Evolutionary conservation across 2,329 filamentous ascomycete species (phyloP), one percentile per base, ranked within the genome.

Genomic region (Acephala macrosclerotiorum): DNA sequence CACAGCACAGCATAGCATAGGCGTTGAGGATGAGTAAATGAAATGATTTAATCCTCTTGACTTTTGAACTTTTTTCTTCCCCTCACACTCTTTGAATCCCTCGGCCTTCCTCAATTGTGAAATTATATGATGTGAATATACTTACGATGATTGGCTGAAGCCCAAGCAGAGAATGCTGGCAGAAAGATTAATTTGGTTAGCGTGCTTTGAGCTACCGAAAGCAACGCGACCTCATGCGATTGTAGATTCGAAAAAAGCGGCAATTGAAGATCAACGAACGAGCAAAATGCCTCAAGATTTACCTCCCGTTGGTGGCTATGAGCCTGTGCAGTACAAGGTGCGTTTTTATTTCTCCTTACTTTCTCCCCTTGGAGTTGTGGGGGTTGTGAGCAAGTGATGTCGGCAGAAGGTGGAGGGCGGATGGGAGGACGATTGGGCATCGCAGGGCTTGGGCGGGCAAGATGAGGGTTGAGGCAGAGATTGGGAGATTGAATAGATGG

Each of bases 281-380:
- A 2, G 62, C 84, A 89, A 72, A 77, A 97, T 98, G 95, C 90
- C 92, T 84, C 94, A 98, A 87, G 96, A 99, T 86, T 93, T 99
- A 89, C 96, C 96, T 84, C 96, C 96, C 75, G 80, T 82, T 77
- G 96, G 95, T 84, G 96, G 96, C 86, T 99, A 99, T 82, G 91
- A 89, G 80, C 91, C 95, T 80, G 91, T 99, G 72, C 96, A 99
- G 83, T 99, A 97, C 86, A 97, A 97, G 89, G 92, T 94, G 80
- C 77, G 85, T 82, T 67, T n/a, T 40, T 59, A 51, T 56, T 26
- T 33, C 9, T 49, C 35, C 51, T 22, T 9, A 16, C 18, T 1
- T 18, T 56, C n/a, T 57, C 29, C 4, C 4, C 9, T 33, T 5
- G 29, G 9, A 33, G 29, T 4, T 4, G 29, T 5, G 29, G 9